Conservation (phyloP, 2,329 filamentous ascomycete genomes). For the Pyricularia grisea region DNA sequence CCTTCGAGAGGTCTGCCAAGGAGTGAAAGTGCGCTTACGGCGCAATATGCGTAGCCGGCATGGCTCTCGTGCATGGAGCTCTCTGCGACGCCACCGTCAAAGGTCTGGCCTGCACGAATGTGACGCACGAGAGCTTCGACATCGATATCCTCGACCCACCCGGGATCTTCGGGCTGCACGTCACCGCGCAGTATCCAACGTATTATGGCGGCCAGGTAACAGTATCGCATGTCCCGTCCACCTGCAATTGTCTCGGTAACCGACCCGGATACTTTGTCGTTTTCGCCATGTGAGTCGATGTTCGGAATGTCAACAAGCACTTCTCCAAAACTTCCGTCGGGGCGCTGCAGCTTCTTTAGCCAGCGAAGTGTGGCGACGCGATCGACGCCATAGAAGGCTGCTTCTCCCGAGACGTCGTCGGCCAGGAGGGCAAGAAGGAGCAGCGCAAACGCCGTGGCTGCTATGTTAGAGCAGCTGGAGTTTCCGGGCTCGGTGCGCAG, state of each 20-base stretch:
- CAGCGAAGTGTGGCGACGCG: slow-evolving; percentile 60
- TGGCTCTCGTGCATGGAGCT: slow-evolving; percentile 74
- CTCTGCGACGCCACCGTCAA: slow-evolving; percentile 79
- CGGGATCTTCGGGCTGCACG: slow-evolving; percentile 36
- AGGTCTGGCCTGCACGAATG: slow-evolving; percentile 56
- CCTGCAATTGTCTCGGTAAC: slow-evolving; percentile 50
- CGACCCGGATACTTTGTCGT: background rate
- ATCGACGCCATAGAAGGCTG: slow-evolving; percentile 54
- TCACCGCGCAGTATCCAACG: slow-evolving; percentile 71
- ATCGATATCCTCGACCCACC: slow-evolving; percentile 62
- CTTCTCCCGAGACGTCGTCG: slow-evolving; percentile 23
- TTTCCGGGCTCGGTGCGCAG: slow-evolving; percentile 34
- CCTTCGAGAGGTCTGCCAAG: slow-evolving; percentile 48
- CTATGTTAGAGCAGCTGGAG: slow-evolving; percentile 57
- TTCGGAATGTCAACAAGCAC: slow-evolving; percentile 43
- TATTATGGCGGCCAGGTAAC: slow-evolving; percentile 73
- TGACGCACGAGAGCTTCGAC: slow-evolving; percentile 60
- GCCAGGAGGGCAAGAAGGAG: slow-evolving; percentile 53
- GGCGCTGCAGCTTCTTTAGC: slow-evolving; percentile 66
- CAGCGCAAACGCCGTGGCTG: slow-evolving; percentile 84
- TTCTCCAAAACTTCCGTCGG: slow-evolving; percentile 88
- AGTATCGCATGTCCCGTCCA: slow-evolving; percentile 77
- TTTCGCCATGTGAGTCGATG: background rate
- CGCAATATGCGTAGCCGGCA: slow-evolving; percentile 87
- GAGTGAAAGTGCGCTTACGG: slow-evolving; percentile 66